phyloP scores from a whole-genome alignment of 305 asterid genomes.

The Salvia sclarea region DNA sequence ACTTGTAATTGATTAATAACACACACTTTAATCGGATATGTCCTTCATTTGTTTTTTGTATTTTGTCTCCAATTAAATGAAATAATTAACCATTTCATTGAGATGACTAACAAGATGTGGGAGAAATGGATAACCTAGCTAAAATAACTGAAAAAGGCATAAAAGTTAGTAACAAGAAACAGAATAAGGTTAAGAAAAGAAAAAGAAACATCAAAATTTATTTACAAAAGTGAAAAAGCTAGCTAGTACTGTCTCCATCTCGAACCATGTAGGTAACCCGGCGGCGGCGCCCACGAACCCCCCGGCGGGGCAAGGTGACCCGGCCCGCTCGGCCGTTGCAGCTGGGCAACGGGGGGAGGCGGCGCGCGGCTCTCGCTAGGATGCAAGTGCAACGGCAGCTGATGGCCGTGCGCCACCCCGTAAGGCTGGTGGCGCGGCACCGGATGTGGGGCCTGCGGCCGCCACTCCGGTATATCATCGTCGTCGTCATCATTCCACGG shows the following conservation, averaged over 20 bases:
- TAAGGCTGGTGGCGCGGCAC: constrained; percentile 30
- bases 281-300: constrained; percentile 40
- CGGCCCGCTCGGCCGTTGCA: constrained; percentile 2
- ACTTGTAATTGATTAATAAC: no score
- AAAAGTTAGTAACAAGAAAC: no score
- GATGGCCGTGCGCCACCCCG: constrained; percentile 30
- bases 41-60: not conserved
- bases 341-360: constrained; percentile 30
- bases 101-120: not conserved
- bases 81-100: not conserved
- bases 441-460: constrained; percentile 53
- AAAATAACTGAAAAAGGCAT: not conserved
- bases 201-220: constrained; percentile 17
- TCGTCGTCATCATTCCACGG: constrained; percentile 90
- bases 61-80: not conserved
- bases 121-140: not conserved
- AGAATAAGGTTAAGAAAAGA: constrained; percentile 4
- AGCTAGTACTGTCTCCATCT: constrained; percentile 49
- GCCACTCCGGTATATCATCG: constrained; percentile 96
- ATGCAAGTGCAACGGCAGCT: constrained; percentile 29
- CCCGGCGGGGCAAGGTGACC: constrained; percentile 33
- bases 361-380: constrained; percentile 25
- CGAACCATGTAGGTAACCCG: constrained; percentile 37
- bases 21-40: no score
- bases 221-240: constrained; percentile 31